Percentiles rank a stretch among this genome's conserved stretches.
Evolutionary conservation across 2,329 filamentous ascomycete species (phyloP).

Genomic region (Colletotrichum acutatum): DNA sequence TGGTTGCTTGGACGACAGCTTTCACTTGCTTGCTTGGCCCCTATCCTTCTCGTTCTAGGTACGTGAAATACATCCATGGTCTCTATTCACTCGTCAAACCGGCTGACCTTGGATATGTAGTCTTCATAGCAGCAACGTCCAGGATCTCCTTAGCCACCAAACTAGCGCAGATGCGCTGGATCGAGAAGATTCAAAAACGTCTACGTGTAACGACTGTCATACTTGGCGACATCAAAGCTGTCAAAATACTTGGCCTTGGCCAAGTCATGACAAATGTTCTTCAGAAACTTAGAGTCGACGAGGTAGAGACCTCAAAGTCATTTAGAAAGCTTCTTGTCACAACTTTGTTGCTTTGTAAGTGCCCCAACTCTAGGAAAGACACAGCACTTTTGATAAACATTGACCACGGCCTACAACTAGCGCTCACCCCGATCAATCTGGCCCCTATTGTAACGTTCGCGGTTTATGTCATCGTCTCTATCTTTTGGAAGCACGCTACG

Average conservation of each 20-base stretch:
- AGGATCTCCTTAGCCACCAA: slow-evolving; percentile 34
- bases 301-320: slow-evolving; percentile 42
- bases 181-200: slow-evolving; percentile 54
- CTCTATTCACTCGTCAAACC: too few relatives aligned
- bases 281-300: slow-evolving; percentile 40
- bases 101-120: not conserved
- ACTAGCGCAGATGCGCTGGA: slow-evolving; percentile 49
- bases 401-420: slow-evolving; percentile 11
- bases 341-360: slow-evolving; percentile 38
- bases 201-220: slow-evolving; percentile 52
- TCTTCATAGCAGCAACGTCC: slow-evolving; percentile 37
- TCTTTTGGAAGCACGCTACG: slow-evolving; percentile 39
- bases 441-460: slow-evolving; percentile 42
- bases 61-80: not conserved
- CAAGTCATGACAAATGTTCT: slow-evolving; percentile 40
- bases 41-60: slow-evolving; percentile 39
- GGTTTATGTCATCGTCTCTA: slow-evolving; percentile 40
- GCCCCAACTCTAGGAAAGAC: not conserved
- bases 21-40: slow-evolving; percentile 41
- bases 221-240: slow-evolving; percentile 56
- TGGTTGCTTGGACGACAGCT: slow-evolving; percentile 45
- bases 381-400: not conserved
- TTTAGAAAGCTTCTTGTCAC: slow-evolving; percentile 42
- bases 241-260: slow-evolving; percentile 55
- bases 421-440: slow-evolving; percentile 36